Evolutionary conservation across 768 basidiomycete genomes (phyloP), one percentile per base, ranked within the genome.

Genomic region (Amylocystis lapponica): DNA sequence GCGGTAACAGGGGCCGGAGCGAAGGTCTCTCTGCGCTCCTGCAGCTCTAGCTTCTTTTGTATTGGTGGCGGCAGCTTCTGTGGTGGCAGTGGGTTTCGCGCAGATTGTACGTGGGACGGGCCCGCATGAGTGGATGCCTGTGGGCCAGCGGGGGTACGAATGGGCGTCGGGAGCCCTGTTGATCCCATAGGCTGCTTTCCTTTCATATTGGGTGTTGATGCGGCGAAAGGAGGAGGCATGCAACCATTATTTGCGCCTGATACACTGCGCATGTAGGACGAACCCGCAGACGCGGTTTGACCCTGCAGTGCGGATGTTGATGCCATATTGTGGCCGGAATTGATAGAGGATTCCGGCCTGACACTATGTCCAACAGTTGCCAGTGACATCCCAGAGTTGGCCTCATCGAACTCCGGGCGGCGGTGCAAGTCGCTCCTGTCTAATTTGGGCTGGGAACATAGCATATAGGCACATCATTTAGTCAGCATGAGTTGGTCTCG

Each of bases 381-480:
- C n/a, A n/a, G n/a, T n/a, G n/a, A n/a, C n/a, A n/a, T n/a, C n/a
- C n/a, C n/a, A n/a, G n/a, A n/a, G n/a, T n/a, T n/a, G n/a, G n/a
- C n/a, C n/a, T 76, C 77, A 33, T 76, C 72, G 45, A 79, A 83
- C 48, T 87, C 84, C 5, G 83, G 81, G 12, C 81, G 71, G 30
- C 86, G 78, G 56, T 90, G 75, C 1, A 91, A 66, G 16, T 78
- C 72, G n/a, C 59, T 67, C 47, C 74, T 70, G 53, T 89, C 78
- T 45, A 91, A 76, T 58, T 83, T 89, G 10, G 71, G 68, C 83
- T 86, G 34, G 10, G 4, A 12, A 21, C 5, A 30, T n/a, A n/a
- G n/a, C n/a, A n/a, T n/a, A 30, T n/a, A n/a, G 7, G 23, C n/a
- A 14, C 23, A 39, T 54, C 17, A 19, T 33, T 6, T n/a, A n/a